These are phyloP conservation scores for Scortechinia acanthostroma DNA, from an alignment of 2,329 filamentous ascomycete species.

Conservation along the genomic window DNA sequence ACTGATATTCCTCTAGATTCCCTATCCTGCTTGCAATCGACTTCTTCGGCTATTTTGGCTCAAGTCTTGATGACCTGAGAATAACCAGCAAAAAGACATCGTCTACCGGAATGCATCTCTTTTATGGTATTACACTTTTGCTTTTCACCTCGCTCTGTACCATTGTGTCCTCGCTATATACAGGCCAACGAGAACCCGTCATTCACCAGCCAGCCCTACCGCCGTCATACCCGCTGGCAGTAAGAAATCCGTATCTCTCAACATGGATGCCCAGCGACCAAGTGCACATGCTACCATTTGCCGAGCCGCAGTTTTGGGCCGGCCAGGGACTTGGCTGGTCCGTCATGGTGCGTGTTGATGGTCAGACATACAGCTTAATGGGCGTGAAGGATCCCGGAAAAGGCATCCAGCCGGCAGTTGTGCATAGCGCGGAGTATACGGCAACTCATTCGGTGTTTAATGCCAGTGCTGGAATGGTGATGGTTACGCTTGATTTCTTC, in stretches of 20 bases:
- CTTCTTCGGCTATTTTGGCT: too few species aligned
- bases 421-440: slow-evolving; percentile 25
- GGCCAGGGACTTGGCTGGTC: slow-evolving; percentile 29
- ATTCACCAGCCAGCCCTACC: slow-evolving; percentile 14
- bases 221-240: slow-evolving; percentile 32
- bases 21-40: too few species aligned
- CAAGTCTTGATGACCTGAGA: too few species aligned
- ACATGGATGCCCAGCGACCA: slow-evolving; percentile 31
- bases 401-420: slow-evolving; percentile 17
- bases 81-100: too few species aligned
- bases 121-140: too few species aligned
- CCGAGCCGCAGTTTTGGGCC: slow-evolving; percentile 30
- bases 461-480: slow-evolving; percentile 21
- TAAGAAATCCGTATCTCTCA: slow-evolving; percentile 21
- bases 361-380: slow-evolving; percentile 28
- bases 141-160: too few species aligned
- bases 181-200: background rate
- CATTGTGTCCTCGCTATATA: too few species aligned
- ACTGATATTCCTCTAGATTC: too few species aligned
- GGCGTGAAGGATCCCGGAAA: slow-evolving; percentile 17
- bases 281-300: slow-evolving; percentile 21
- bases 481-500: slow-evolving; percentile 29
- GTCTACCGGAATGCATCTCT: too few species aligned
- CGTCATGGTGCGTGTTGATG: slow-evolving; percentile 28
- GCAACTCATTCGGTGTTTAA: slow-evolving; percentile 29